Base-by-base conservation (phyloP, 148 eudicot genomes). In the Chenopodium quinoa region DNA sequence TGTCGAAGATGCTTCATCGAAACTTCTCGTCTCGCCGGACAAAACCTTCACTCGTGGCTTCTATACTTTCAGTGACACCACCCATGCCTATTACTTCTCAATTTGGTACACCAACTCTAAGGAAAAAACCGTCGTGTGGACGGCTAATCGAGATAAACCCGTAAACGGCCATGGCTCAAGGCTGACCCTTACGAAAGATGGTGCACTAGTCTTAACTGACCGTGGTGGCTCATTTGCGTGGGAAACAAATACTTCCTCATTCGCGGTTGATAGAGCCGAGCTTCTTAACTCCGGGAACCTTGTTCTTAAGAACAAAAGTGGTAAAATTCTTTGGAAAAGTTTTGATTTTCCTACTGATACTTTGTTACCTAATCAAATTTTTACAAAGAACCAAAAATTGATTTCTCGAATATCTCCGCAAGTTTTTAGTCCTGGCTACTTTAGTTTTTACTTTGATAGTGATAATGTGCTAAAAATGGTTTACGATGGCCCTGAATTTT, bases 311-410 rank as follows among this genome's bases (percentile, higher is more conserved):
- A 77, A 86, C 74, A 60, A 78, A 7, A 17, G 29, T 63, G 91
- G 88, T 71, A 76, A 83, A 0, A 66, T 88, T 68, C 75, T 89
- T 62, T 83, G 86, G 94, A 90, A 89, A 76, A 91, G 92, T 76
- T 89, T 83, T 87, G 94, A 91, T 88, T 86, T 78, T 69, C 94
- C 94, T n/a, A 89, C 89, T 48, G 89, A 91, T 78, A 89, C 93
- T 22, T 84, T 88, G 25, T 78, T 88, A 58, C 90, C 92, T 77
- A 71, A 62, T 73, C 89, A 88, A 60, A 17, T 20, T 6, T 84
- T 91, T 40, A 91, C 87, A 56, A 89, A 86, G 83, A 80, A 46
- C 47, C 86, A 27, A 27, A 85, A 50, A 46, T 56, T 91, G 69
- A 27, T 83, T 19, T 89, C 93, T 71, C 50, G 29, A 46, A 40